Percentiles rank a stretch among this genome's conserved stretches.
Evolutionary conservation across 208 protist genomes (phyloP).

Genomic region (Acanthamoeba lenticulata): DNA sequence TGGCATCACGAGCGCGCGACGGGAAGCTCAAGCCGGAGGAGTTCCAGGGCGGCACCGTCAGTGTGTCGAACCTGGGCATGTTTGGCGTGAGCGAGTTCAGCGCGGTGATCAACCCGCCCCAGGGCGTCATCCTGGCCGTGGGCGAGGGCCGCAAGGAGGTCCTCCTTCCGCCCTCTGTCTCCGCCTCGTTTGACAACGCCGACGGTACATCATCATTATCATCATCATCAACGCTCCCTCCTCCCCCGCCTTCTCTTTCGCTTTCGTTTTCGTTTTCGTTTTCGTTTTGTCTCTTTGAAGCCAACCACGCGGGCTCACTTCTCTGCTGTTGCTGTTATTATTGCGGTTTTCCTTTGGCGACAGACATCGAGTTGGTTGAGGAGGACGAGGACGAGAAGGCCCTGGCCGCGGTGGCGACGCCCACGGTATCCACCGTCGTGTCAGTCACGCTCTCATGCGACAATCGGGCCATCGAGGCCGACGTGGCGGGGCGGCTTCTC

Average conservation of each 20-base stretch:
- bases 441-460: conserved; percentile 95
- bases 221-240: no score
- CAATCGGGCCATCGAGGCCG: conserved; percentile 87
- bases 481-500: conserved; percentile 20
- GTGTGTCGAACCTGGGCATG: conserved; percentile 96
- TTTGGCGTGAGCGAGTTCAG: conserved; percentile 95
- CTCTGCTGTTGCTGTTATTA: no score
- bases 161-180: conserved; percentile 1
- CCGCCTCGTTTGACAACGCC: not conserved
- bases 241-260: no score
- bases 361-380: conserved; percentile 1
- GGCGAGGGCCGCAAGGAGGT: conserved; percentile 87
- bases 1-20: conserved; percentile 85
- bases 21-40: conserved; percentile 85
- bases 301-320: not conserved
- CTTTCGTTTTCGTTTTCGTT: no score
- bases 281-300: no score
- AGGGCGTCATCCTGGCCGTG: conserved; percentile 96
- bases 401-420: not conserved
- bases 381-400: no score
- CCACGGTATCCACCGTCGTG: conserved; percentile 87
- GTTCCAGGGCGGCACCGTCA: conserved; percentile 95
- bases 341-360: no score
- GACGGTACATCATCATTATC: not conserved
- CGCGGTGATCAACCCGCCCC: conserved; percentile 98